Evolutionary conservation across 2,329 filamentous ascomycete genomes (phyloP).

Genomic region (Hirsutella thompsonii): DNA sequence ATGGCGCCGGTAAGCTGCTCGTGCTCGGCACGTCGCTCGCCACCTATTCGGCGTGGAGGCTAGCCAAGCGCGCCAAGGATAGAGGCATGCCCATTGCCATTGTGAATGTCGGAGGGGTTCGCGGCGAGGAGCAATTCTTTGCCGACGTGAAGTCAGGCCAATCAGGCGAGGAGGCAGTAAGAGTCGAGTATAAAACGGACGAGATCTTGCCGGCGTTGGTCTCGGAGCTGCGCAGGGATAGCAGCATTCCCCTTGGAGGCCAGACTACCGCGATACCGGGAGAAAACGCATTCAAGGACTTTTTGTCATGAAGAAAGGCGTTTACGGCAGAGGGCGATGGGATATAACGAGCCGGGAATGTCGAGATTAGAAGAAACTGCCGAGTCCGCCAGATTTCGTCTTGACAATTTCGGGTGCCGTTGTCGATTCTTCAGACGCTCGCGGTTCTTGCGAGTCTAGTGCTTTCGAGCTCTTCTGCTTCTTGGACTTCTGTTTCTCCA

Average conservation of each 20-base stretch:
- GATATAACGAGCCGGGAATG: background rate
- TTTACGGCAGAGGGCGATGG: background rate
- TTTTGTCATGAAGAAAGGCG: slow-evolving; percentile 35
- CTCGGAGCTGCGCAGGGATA: slow-evolving; percentile 29
- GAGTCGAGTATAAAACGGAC: slow-evolving; percentile 46
- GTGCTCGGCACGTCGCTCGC: slow-evolving; percentile 83
- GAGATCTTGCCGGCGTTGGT: slow-evolving; percentile 44
- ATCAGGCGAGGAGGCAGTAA: slow-evolving; percentile 36
- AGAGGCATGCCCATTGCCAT: slow-evolving; percentile 76
- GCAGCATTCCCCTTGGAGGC: slow-evolving; percentile 1
- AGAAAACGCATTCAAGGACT: slow-evolving; percentile 38
- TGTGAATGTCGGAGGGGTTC: slow-evolving; percentile 74
- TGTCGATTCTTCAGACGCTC: slow-evolving; percentile 5
- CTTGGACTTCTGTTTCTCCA: slow-evolving; percentile 28
- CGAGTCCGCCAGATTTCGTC: slow-evolving; percentile 20
- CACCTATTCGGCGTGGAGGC: slow-evolving; percentile 87
- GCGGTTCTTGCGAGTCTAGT: slow-evolving; percentile 8
- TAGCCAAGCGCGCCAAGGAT: slow-evolving; percentile 74
- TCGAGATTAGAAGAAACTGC: slow-evolving; percentile 36
- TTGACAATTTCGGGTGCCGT: slow-evolving; percentile 10
- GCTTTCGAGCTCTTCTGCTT: slow-evolving; percentile 25
- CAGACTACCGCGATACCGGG: background rate
- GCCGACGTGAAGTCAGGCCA: slow-evolving; percentile 37
- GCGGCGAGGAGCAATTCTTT: slow-evolving; percentile 67
- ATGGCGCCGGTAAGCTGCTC: slow-evolving; percentile 61